phyloP scores from a whole-genome alignment of 106 monocot genomes.

The Dactylorhiza incarnata region DNA sequence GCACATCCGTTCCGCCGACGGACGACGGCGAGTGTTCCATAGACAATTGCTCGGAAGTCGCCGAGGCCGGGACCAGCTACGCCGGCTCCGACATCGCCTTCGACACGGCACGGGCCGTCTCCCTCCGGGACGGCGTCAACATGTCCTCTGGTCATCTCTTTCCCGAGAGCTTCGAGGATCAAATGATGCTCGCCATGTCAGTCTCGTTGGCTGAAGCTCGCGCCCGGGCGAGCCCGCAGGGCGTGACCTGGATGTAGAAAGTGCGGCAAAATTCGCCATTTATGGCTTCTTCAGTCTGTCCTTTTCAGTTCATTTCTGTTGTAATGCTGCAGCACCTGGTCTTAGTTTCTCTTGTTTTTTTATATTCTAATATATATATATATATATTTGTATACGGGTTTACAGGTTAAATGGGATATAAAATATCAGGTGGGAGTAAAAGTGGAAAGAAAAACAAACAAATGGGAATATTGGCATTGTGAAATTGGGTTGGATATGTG shows the following conservation, averaged over 20 bases:
- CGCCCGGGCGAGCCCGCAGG: slow-evolving; percentile 18
- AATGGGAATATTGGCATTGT: not conserved
- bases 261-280: not conserved
- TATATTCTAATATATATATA: not conserved
- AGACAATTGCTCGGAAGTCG: slow-evolving; percentile 21
- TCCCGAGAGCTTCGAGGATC: slow-evolving; percentile 48
- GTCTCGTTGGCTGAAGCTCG: slow-evolving; percentile 47
- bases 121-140: slow-evolving; percentile 11
- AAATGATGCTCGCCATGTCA: slow-evolving; percentile 58
- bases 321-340: not conserved
- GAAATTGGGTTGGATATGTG: not conserved
- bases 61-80: slow-evolving; percentile 41
- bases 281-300: not conserved
- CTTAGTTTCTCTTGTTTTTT: too few relatives aligned
- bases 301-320: not conserved
- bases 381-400: too few relatives aligned
- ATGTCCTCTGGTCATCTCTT: slow-evolving; percentile 13
- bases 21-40: slow-evolving; percentile 5
- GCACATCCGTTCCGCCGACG: not conserved
- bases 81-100: slow-evolving; percentile 21
- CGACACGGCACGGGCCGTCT: slow-evolving; percentile 5
- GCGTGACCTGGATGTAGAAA: slow-evolving; percentile 26
- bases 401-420: not conserved
- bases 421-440: not conserved
- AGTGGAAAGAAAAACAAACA: not conserved